Evolutionary conservation across 1,284 basidiomycete species (phyloP).

Genomic region (Ceratobasidium sp.): DNA sequence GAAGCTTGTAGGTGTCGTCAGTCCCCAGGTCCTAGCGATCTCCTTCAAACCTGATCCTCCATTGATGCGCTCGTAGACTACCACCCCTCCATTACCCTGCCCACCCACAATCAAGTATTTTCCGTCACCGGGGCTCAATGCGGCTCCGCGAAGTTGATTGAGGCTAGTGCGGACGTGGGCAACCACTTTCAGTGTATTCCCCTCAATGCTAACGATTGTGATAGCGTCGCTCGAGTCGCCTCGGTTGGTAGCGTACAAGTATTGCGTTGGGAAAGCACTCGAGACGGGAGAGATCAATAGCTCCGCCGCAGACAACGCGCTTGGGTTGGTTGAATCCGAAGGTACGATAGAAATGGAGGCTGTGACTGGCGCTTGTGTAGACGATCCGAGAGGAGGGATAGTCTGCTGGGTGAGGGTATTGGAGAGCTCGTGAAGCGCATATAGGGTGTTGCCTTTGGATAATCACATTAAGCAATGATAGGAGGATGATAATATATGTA

Average conservation of each 20-base stretch:
- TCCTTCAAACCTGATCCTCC: slow-evolving; percentile 59
- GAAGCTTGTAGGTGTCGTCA: slow-evolving; percentile 35
- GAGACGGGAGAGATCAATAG: slow-evolving; percentile 54
- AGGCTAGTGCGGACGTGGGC: slow-evolving; percentile 68
- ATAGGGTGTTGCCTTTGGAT: slow-evolving; percentile 63
- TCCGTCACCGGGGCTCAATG: slow-evolving; percentile 60
- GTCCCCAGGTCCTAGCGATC: slow-evolving; percentile 57
- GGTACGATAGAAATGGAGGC: slow-evolving; percentile 64
- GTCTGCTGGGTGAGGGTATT: slow-evolving; percentile 68
- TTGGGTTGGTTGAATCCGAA: slow-evolving; percentile 46
- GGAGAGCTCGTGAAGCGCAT: slow-evolving; percentile 66
- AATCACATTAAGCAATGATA: neutral
- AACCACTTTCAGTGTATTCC: slow-evolving; percentile 50
- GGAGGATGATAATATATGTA: slow-evolving; percentile 16
- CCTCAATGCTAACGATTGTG: slow-evolving; percentile 38
- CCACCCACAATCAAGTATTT: slow-evolving; percentile 65
- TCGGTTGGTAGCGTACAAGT: slow-evolving; percentile 73
- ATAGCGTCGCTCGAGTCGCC: slow-evolving; percentile 39
- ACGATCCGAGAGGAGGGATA: slow-evolving; percentile 54
- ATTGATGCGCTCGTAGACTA: slow-evolving; percentile 61
- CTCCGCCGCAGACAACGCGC: slow-evolving; percentile 48
- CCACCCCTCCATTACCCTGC: slow-evolving; percentile 61
- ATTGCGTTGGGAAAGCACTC: slow-evolving; percentile 56
- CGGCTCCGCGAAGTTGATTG: slow-evolving; percentile 67
- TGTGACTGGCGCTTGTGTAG: slow-evolving; percentile 46